Percentiles rank a stretch among this genome's conserved stretches.
These are phyloP conservation scores for Gaillardinia entomophila DNA, from an alignment of 805 yeast genomes.

Conservation along the genomic window DNA sequence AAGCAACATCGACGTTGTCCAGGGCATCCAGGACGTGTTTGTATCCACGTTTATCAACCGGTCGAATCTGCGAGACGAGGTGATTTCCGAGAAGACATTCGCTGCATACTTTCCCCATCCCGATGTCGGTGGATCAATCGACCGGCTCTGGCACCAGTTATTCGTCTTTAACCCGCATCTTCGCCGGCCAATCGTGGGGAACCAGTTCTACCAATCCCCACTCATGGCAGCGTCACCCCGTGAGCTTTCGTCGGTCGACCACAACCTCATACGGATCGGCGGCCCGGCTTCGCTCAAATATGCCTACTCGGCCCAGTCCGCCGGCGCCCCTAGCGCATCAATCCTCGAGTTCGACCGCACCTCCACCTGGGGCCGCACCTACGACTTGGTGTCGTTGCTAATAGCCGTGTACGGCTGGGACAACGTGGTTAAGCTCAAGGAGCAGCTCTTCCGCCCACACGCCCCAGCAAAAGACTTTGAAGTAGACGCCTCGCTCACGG, in stretches of 20 bases:
- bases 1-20: slow-evolving; percentile 11
- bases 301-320: slow-evolving; percentile 25
- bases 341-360: slow-evolving; percentile 26
- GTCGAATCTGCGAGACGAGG: slow-evolving; percentile 13
- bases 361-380: slow-evolving; percentile 51
- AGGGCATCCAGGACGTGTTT: slow-evolving; percentile 22
- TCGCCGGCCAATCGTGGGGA: slow-evolving; percentile 32
- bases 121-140: slow-evolving; percentile 19
- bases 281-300: slow-evolving; percentile 22
- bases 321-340: slow-evolving; percentile 19
- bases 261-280: slow-evolving; percentile 17
- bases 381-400: slow-evolving; percentile 65
- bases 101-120: slow-evolving; percentile 24
- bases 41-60: slow-evolving; percentile 14
- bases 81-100: slow-evolving; percentile 23
- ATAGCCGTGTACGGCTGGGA: slow-evolving; percentile 81
- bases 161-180: slow-evolving; percentile 22
- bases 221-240: slow-evolving; percentile 23
- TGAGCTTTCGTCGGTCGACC: slow-evolving; percentile 33
- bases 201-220: slow-evolving; percentile 31
- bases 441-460: slow-evolving; percentile 49
- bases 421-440: slow-evolving; percentile 56
- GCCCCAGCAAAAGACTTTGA: slow-evolving; percentile 20
- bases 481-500: slow-evolving; percentile 12
- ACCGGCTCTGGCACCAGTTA: slow-evolving; percentile 26